Evolutionary conservation across 2,329 filamentous ascomycete species (phyloP), one percentile per base, ranked within the genome.

Genomic region (Cytospora chrysosperma): DNA sequence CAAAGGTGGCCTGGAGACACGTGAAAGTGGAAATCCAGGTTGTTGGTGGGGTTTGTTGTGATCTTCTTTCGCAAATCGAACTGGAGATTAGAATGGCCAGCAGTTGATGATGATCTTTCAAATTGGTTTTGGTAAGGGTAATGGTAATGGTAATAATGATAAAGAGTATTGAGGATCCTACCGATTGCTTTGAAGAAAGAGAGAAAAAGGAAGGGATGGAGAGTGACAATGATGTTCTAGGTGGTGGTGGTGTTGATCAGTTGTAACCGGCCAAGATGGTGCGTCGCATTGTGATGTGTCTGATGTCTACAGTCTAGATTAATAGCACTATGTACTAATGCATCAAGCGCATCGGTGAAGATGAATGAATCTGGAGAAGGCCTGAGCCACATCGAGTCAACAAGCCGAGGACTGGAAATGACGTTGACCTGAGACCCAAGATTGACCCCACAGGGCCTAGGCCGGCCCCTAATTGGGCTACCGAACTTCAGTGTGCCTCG

Each of bases 1-100:
- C 26, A 56, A 34, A 57, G 60, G 60, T 62, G 60, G 60, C 60
- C 60, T 62, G 52, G 57, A 40, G 21, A 50, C 60, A 62, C 60
- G 54, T 58, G 60, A 62, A 62, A 58, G 49, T 58, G 49, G 61
- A 34, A 54, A 58, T 57, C 28, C 26, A 19, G 10, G 43, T 17
- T 15, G 43, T 17, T 15, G 28, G 60, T 57, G 49, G 54, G 43
- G 47, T 40, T 26, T 13, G 49, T 40, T n/a, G 37, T 40, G 37
- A 17, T n/a, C 17, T 40, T 40, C 32, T 34, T 34, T 12, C 37
- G 30, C 12, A 32, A 34, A 13, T 40, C 17, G 17, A 40, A 40
- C 37, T 19, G 37, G 19, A 19, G 17, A 40, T 6, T 40, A 15
- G 37, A 40, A 40, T 19, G 37, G 19, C 3, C 37, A 40, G 37